Conservation (phyloP, 441 rosid genomes). For the Bruguiera hainesii region DNA sequence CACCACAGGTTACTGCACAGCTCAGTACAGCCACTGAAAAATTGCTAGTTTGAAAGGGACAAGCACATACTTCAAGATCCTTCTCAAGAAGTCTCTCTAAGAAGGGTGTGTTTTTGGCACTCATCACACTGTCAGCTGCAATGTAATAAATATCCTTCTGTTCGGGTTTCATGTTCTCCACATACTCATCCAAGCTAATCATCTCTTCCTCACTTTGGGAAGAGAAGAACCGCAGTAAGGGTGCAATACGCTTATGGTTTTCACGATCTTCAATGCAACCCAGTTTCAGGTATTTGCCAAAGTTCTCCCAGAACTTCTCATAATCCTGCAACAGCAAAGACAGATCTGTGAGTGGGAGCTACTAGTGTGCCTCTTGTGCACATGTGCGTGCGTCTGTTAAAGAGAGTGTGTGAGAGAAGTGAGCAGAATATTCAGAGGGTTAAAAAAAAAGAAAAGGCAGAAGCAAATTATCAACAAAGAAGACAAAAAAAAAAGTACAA, state of each 20-base stretch:
- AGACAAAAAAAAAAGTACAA: neutral
- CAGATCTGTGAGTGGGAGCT: too few species aligned
- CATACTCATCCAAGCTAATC: slow-evolving; percentile 97
- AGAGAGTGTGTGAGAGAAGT: too few species aligned
- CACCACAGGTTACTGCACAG: slow-evolving; percentile 4
- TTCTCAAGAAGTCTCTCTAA: slow-evolving; percentile 85
- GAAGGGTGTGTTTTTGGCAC: slow-evolving; percentile 93
- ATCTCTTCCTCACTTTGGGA: slow-evolving; percentile 87
- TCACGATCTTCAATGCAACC: slow-evolving; percentile 98
- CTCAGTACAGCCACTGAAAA: neutral
- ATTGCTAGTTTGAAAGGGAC: slow-evolving; percentile 8
- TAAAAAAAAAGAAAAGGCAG: neutral
- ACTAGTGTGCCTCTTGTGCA: too few species aligned
- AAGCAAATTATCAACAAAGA: neutral
- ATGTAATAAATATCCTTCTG: slow-evolving; percentile 87
- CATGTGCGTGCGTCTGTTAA: too few species aligned
- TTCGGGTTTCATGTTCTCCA: slow-evolving; percentile 92
- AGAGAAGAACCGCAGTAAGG: slow-evolving; percentile 87
- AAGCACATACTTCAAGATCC: slow-evolving; percentile 64
- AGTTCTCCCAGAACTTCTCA: slow-evolving; percentile 91
- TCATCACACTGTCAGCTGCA: slow-evolving; percentile 80
- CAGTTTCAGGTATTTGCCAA: slow-evolving; percentile 72
- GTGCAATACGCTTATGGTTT: slow-evolving; percentile 93
- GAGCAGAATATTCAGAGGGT: neutral
- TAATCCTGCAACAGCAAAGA: slow-evolving; percentile 56